These are phyloP conservation scores for Naematelia encephala DNA, from an alignment of 768 basidiomycete species.

Conservation along the genomic window DNA sequence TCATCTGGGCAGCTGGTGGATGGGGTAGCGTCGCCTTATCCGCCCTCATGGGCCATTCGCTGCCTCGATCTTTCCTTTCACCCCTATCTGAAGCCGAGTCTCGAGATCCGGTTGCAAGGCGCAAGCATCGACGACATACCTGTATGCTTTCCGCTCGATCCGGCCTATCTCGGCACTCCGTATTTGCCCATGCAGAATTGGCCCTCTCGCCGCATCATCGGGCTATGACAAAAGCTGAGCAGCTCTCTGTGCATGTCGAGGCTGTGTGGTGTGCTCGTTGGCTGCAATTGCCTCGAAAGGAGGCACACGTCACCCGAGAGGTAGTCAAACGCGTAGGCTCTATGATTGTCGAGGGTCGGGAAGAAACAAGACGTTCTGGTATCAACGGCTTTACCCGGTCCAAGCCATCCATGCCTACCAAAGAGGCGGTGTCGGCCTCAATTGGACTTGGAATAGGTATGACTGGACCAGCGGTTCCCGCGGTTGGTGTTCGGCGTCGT, in stretches of 20 bases:
- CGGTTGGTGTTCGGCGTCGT: conserved; percentile 66
- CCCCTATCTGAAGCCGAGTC: conserved; percentile 7
- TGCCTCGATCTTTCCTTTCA: conserved; percentile 35
- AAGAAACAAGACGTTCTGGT: conserved; percentile 56
- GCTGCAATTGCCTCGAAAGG: conserved; percentile 81
- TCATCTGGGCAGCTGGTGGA: conserved; percentile 41
- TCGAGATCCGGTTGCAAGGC: conserved; percentile 3
- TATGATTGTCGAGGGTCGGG: conserved; percentile 71
- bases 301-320: conserved; percentile 80
- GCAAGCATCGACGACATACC: conserved; percentile 17
- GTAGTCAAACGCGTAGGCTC: conserved; percentile 79
- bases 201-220: conserved; percentile 84
- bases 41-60: conserved; percentile 28
- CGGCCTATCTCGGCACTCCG: conserved; percentile 65
- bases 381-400: conserved; percentile 15
- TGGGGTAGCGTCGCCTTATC: conserved; percentile 45
- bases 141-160: conserved; percentile 57
- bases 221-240: conserved; percentile 71
- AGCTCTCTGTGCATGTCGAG: conserved; percentile 66
- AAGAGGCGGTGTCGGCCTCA: conserved; percentile 11
- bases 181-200: conserved; percentile 64
- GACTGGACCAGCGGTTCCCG: conserved; percentile 7
- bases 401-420: neutral
- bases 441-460: conserved; percentile 37
- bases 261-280: conserved; percentile 73